Percentiles rank a stretch among this genome's conserved stretches.
These are phyloP conservation scores for Westerdykella ornata DNA, from an alignment of 2,329 filamentous ascomycete genomes.

Conservation along the genomic window DNA sequence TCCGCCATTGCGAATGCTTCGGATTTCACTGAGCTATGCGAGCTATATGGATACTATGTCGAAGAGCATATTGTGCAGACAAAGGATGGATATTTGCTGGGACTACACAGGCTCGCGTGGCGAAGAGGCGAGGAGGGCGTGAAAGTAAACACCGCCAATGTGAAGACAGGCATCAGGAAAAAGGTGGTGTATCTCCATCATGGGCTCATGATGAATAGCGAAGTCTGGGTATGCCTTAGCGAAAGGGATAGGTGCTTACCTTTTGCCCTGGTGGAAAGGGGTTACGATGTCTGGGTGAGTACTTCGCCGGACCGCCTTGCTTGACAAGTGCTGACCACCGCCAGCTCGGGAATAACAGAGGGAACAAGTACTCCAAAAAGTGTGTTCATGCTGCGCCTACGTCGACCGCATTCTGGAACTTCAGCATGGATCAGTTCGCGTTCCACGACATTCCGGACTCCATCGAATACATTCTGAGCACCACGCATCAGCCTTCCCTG, in stretches of 20 bases:
- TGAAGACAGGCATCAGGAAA: constrained; percentile 56
- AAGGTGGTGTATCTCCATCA: constrained; percentile 92
- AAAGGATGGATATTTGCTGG: constrained; percentile 85
- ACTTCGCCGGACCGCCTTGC: not conserved
- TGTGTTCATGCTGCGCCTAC: constrained; percentile 68
- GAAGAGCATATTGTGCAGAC: constrained; percentile 97
- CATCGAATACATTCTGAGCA: constrained; percentile 82
- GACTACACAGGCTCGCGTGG: constrained; percentile 80
- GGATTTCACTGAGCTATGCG: constrained; percentile 92
- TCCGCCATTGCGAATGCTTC: constrained; percentile 75
- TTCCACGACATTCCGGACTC: constrained; percentile 96
- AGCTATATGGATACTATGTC: constrained; percentile 81
- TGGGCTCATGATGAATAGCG: constrained; percentile 95
- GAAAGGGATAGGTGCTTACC: constrained; percentile 80
- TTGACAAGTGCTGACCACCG: constrained; percentile 14
- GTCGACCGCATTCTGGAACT: constrained; percentile 83
- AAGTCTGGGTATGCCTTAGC: constrained; percentile 93
- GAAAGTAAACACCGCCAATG: constrained; percentile 65
- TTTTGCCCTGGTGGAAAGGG: constrained; percentile 79
- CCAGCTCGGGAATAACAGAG: constrained; percentile 89
- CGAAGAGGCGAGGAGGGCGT: constrained; percentile 72
- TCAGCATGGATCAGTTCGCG: constrained; percentile 96
- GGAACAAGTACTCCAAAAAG: constrained; percentile 99
- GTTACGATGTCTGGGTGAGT: constrained; percentile 90
- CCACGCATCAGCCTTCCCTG: constrained; percentile 73